Conservation (phyloP, 2,329 filamentous ascomycete genomes). For the Mycosphaerella sp. region DNA sequence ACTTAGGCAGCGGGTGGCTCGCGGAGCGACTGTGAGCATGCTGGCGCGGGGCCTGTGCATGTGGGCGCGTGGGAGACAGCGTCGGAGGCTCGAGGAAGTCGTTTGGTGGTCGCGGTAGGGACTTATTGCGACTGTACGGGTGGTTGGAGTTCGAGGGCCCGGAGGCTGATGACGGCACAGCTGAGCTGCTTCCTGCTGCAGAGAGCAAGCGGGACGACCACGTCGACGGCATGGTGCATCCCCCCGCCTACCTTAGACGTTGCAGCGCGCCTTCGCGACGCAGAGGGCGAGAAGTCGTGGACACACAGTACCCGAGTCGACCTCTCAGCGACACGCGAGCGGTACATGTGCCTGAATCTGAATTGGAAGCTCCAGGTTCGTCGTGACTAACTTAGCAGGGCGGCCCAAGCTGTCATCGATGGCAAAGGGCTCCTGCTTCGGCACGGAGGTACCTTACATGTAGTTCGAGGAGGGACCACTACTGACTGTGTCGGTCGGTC, state of each 20-base stretch:
- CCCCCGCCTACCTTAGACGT: too few relatives aligned
- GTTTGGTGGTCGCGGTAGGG: constrained; percentile 20
- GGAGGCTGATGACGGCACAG: constrained; percentile 11
- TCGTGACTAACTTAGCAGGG: background rate
- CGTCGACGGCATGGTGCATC: constrained; percentile 28
- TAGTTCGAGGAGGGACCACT: background rate
- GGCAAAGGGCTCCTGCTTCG: background rate
- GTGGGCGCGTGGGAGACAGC: constrained; percentile 21
- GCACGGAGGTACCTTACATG: background rate
- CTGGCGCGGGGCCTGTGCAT: constrained; percentile 15
- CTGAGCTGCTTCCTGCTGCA: constrained; percentile 15
- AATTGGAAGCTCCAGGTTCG: background rate
- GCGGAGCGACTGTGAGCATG: constrained; percentile 52
- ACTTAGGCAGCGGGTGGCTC: constrained; percentile 71
- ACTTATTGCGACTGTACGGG: constrained; percentile 15
- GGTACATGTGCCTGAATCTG: background rate
- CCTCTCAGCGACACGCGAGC: background rate
- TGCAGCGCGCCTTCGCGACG: too few relatives aligned
- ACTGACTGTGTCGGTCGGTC: background rate
- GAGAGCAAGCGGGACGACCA: constrained; percentile 32
- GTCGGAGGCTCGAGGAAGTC: constrained; percentile 22
- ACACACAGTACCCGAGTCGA: background rate
- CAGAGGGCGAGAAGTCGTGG: too few relatives aligned
- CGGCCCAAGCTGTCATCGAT: background rate
- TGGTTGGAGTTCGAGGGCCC: constrained; percentile 9